These are phyloP conservation scores for Nepenthes alata DNA, from an alignment of 179 eudicot genomes.

Conservation along the genomic window DNA sequence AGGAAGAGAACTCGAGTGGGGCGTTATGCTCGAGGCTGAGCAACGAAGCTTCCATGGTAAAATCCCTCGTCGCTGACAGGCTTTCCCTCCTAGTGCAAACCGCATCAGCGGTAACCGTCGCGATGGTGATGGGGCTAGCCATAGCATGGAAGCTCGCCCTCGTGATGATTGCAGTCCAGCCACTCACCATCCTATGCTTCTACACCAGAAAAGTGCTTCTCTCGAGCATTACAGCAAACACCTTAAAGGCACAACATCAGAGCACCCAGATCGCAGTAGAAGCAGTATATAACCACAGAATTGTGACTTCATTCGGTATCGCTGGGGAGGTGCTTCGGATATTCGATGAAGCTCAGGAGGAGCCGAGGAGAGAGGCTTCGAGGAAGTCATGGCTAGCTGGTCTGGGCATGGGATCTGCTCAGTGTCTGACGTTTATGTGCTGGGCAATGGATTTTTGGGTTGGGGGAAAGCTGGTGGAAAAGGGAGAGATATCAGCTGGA, in stretches of 20 bases:
- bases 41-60: slow-evolving; percentile 27
- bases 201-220: slow-evolving; percentile 30
- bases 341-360: slow-evolving; percentile 31
- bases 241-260: slow-evolving; percentile 23
- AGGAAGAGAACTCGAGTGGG: slow-evolving; percentile 32
- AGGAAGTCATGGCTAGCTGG: slow-evolving; percentile 35
- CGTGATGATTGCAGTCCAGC: slow-evolving; percentile 35
- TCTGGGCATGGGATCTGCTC: slow-evolving; percentile 30
- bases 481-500: slow-evolving; percentile 26
- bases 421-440: slow-evolving; percentile 35
- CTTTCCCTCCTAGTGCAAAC: slow-evolving; percentile 30
- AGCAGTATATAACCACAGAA: slow-evolving; percentile 36
- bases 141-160: slow-evolving; percentile 38
- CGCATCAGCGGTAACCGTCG: slow-evolving; percentile 22
- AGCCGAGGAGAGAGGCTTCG: slow-evolving; percentile 25
- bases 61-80: slow-evolving; percentile 30
- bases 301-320: slow-evolving; percentile 28
- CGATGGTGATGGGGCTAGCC: slow-evolving; percentile 27
- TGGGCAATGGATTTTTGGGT: slow-evolving; percentile 46
- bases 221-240: slow-evolving; percentile 21
- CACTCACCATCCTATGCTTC: slow-evolving; percentile 34
- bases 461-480: slow-evolving; percentile 32
- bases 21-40: slow-evolving; percentile 27
- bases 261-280: slow-evolving; percentile 38
- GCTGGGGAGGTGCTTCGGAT: slow-evolving; percentile 23